Percentiles rank a stretch among this genome's conserved stretches.
These are phyloP conservation scores for Vickermania spadyakhi DNA, from an alignment of 208 protist genomes.

Conservation along the genomic window DNA sequence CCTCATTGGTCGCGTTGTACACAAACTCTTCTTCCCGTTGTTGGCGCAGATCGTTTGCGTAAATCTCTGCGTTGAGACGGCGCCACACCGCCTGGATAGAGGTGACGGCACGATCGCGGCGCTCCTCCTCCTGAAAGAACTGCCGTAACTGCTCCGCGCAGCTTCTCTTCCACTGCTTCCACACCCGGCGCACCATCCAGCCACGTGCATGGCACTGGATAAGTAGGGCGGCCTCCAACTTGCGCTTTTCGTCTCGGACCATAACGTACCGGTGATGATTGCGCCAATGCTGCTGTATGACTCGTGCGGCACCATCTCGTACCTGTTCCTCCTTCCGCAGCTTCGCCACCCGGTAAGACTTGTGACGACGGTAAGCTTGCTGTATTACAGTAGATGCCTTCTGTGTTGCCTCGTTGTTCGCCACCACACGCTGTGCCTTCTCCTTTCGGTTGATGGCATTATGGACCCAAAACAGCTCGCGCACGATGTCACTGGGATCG, in stretches of 20 bases:
- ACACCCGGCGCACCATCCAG: slow-evolving; percentile 51
- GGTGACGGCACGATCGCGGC: slow-evolving; percentile 43
- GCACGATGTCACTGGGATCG: slow-evolving; percentile 60
- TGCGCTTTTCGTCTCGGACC: slow-evolving; percentile 16
- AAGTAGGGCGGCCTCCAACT: slow-evolving; percentile 27
- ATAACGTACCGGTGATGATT: slow-evolving; percentile 17
- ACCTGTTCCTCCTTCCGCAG: not conserved
- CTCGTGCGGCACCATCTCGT: slow-evolving; percentile 8
- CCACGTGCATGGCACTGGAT: slow-evolving; percentile 66
- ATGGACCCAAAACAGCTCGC: slow-evolving; percentile 80
- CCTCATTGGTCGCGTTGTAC: slow-evolving; percentile 28
- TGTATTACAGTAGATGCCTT: not conserved
- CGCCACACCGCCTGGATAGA: slow-evolving; percentile 76
- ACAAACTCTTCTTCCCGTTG: slow-evolving; percentile 11
- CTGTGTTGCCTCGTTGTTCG: not conserved
- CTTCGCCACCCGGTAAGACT: not conserved
- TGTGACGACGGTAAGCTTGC: not conserved
- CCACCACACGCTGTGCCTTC: slow-evolving; percentile 12
- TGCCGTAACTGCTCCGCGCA: slow-evolving; percentile 20
- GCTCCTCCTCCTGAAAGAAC: slow-evolving; percentile 32
- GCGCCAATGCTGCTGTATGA: slow-evolving; percentile 55
- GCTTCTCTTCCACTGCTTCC: slow-evolving; percentile 21
- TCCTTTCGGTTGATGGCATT: slow-evolving; percentile 22
- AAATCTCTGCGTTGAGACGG: slow-evolving; percentile 13
- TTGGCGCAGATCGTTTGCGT: slow-evolving; percentile 10